A percentile compares a stretch with the other conserved stretches of the same genome.
phyloP scores from a whole-genome alignment of 306 rosid species.

The Dryas drummondii region DNA sequence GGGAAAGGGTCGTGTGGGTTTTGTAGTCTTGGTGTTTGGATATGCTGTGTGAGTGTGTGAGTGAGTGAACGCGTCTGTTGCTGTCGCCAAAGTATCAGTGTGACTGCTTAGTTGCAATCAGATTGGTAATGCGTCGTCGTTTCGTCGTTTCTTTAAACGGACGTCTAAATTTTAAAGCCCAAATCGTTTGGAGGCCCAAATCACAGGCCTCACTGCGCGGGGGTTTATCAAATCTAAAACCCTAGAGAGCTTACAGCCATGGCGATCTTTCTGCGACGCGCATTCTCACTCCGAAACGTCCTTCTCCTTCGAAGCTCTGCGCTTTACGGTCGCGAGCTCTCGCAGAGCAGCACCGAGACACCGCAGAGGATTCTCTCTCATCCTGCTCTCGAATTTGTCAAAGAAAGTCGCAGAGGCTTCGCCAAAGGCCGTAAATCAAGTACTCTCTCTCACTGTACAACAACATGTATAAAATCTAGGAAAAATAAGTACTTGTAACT shows the following conservation, averaged over 20 bases:
- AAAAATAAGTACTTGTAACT: not conserved
- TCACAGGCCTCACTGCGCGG: not conserved
- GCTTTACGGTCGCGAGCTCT: slow-evolving; percentile 21
- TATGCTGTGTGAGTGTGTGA: slow-evolving; percentile 6
- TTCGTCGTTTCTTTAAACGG: no score
- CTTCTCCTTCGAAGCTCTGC: slow-evolving; percentile 44
- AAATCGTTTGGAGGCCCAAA: slow-evolving; percentile 6
- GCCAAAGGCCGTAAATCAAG: slow-evolving; percentile 86
- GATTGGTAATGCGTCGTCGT: not conserved
- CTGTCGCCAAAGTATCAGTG: no score
- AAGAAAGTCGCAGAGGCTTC: slow-evolving; percentile 69
- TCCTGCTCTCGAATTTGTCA: slow-evolving; percentile 40
- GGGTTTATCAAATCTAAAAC: slow-evolving; percentile 37
- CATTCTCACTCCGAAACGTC: slow-evolving; percentile 47
- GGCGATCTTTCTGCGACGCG: slow-evolving; percentile 60
- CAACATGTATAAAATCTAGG: no score
- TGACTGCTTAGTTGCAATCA: no score
- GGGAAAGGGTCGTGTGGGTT: not conserved
- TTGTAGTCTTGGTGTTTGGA: slow-evolving; percentile 18
- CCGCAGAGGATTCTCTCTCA: slow-evolving; percentile 25
- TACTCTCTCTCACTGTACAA: slow-evolving; percentile 19
- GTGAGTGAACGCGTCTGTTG: no score
- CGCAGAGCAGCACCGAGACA: slow-evolving; percentile 22
- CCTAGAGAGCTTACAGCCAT: slow-evolving; percentile 35
- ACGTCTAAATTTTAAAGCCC: not conserved